Evolutionary conservation across 2,329 filamentous ascomycete genomes (phyloP).

Genomic region (Botrytis squamosa): DNA sequence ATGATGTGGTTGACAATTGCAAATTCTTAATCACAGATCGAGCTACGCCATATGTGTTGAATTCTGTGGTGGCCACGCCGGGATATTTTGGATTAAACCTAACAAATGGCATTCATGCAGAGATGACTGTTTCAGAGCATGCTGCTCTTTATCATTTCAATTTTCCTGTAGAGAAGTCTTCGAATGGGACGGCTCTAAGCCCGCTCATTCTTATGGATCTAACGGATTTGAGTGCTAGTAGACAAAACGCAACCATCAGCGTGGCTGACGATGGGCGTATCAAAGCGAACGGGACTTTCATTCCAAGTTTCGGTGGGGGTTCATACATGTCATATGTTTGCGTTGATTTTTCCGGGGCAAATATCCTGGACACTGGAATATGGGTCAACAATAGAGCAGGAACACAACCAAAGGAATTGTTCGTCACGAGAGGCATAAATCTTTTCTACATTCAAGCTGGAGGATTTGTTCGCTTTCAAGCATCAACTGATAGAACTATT

Average conservation of each 20-base stretch:
- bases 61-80: conserved; percentile 55
- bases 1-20: conserved; percentile 55
- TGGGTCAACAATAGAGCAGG: conserved; percentile 58
- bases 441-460: conserved; percentile 57
- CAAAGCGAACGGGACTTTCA: conserved; percentile 59
- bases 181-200: conserved; percentile 38
- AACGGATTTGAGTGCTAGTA: conserved; percentile 59
- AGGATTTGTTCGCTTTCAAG: conserved; percentile 60
- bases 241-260: conserved; percentile 55
- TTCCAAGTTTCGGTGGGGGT: conserved; percentile 63
- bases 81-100: conserved; percentile 65
- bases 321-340: conserved; percentile 62
- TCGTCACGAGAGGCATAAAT: conserved; percentile 51
- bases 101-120: conserved; percentile 54
- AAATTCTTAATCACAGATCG: conserved; percentile 51
- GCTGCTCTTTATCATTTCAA: conserved; percentile 65
- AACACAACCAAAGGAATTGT: conserved; percentile 46
- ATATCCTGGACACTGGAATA: conserved; percentile 58
- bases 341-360: conserved; percentile 61
- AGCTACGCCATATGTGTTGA: conserved; percentile 44
- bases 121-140: conserved; percentile 65
- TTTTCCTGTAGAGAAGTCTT: conserved; percentile 46
- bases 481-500: conserved; percentile 48
- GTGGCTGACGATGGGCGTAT: conserved; percentile 60
- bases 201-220: conserved; percentile 66